Evolutionary conservation across 2,329 filamentous ascomycete species (phyloP), one percentile per base, ranked within the genome.

Genomic region (Trichoderma harzianum): DNA sequence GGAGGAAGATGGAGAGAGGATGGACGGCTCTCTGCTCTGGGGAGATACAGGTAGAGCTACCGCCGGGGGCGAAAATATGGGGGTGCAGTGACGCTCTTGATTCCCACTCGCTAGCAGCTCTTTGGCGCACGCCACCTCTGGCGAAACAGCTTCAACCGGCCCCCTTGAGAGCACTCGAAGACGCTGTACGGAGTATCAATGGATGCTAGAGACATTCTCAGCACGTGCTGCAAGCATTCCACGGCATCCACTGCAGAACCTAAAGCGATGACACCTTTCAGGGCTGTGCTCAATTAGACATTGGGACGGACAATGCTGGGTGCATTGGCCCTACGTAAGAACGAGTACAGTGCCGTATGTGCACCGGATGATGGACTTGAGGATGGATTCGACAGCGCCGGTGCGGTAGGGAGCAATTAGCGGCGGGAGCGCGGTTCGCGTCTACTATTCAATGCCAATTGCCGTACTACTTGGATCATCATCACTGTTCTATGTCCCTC

Each of bases 1-100:
- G 75, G 77, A 78, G 74, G 76, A 78, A 72, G 75, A 66, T 74
- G 73, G 70, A 72, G 74, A 64, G 71, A 65, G 47, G 53, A 30
- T 58, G 26, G 55, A 66, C 51, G 28, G 53, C 36, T 51, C 47
- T 51, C 61, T 36, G 34, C 34, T 36, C 34, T 69, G 57, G 70
- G 70, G 43, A 58, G 24, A 30, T 51, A 18, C 57, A 36, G 39
- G 28, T 43, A 62, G 63, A 71, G 43, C 55, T 61, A 34, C 24
- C 28, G 28, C 51, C 24, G 70, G 70, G 62, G 70, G 55, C 39
- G 32, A 61, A 58, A 64, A 64, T 60, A 68, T 51, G 61, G 60
- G 70, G 43, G 21, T 69, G 57, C 66, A 69, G 70, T 68, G 63
- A 72, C 63, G 64, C 70, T 68, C 63, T 63, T 24, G 55, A 68